Base-by-base conservation (phyloP, 2,329 filamentous ascomycete species). In the Whalleya microplaca region DNA sequence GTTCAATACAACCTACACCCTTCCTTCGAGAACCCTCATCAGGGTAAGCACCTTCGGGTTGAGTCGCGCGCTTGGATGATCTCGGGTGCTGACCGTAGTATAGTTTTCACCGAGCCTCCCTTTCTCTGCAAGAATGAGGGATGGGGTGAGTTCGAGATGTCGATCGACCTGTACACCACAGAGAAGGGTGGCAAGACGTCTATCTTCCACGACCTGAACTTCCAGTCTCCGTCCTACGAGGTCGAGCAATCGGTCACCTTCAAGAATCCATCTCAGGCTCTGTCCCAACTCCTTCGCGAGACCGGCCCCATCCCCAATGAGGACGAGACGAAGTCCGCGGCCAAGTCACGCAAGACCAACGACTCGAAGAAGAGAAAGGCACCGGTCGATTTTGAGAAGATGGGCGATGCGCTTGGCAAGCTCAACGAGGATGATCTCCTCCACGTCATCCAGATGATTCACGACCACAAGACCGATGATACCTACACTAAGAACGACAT, bases 101-200 rank as follows among this genome's bases (percentile, higher is more conserved):
- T 65, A 95, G 91, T 85, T 21, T 89, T 96, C 78, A 88, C 87
- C 71, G 88, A 90, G 63, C 85, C 92, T 0, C 95, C 95, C 0
- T 99, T 98, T 78, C 84, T 83, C 64, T 96, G 96, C 75, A 81
- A 86, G 62, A 96, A 99, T 76, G 91, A 97, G 76, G 95, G 95
- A 66, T 99, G 95, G 95, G 95, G 95, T 70, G 95, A 98, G 78
- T 99, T 99, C 73, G 95, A 98, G 72, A 94, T 99, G 87, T 82
- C 81, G 46, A 95, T 98, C 69, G 86, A 90, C 60, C 83, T 96
- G 66, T 89, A 87, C 70, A 90, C 89, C 43, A 87, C 89, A 27
- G 92, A 95, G 75, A 97, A 97, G 80, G 89, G 85, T 55, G 86
- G 88, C 55, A 94, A 96, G 70, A 85, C 92, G 69, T 81, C 84